phyloP scores from a whole-genome alignment of 768 basidiomycete genomes.

The Hysterangium stoloniferum region DNA sequence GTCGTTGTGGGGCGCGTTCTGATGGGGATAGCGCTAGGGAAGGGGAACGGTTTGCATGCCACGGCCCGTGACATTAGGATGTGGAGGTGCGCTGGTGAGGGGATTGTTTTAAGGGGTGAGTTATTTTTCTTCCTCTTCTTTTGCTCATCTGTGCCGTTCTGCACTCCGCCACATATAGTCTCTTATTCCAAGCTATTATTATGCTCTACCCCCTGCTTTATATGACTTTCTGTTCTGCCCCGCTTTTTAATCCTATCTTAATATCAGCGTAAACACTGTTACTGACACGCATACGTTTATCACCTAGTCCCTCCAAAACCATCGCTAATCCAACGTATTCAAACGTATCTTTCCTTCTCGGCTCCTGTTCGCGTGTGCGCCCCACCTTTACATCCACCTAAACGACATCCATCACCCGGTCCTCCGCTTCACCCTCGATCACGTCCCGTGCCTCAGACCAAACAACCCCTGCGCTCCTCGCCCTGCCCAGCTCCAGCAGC shows the following conservation, averaged over 20 bases:
- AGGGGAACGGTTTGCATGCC: constrained; percentile 22
- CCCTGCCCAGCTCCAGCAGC: constrained; percentile 35
- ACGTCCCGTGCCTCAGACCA: constrained; percentile 37
- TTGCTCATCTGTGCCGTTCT: not conserved
- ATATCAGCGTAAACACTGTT: too few species aligned
- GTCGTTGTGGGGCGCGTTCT: constrained; percentile 14
- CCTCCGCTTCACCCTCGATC: constrained; percentile 32
- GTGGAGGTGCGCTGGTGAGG: constrained; percentile 45
- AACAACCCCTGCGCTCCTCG: constrained; percentile 49
- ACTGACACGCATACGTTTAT: too few species aligned
- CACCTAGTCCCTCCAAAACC: too few species aligned
- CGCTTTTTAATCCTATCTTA: constrained; percentile 24
- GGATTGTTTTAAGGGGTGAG: constrained; percentile 34
- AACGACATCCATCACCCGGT: too few species aligned
- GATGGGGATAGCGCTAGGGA: constrained; percentile 17
- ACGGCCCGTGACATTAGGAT: constrained; percentile 35
- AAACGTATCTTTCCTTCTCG: constrained; percentile 50
- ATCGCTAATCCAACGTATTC: too few species aligned
- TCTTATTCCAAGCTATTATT: too few species aligned
- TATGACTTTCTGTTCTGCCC: not conserved
- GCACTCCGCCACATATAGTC: constrained; percentile 3
- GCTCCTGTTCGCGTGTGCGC: too few species aligned
- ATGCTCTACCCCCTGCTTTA: constrained; percentile 25
- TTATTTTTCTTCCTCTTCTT: too few species aligned
- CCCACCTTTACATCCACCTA: too few species aligned